Evolutionary conservation across 2,329 filamentous ascomycete species (phyloP).

Genomic region (Sphaerostilbella broomeana): DNA sequence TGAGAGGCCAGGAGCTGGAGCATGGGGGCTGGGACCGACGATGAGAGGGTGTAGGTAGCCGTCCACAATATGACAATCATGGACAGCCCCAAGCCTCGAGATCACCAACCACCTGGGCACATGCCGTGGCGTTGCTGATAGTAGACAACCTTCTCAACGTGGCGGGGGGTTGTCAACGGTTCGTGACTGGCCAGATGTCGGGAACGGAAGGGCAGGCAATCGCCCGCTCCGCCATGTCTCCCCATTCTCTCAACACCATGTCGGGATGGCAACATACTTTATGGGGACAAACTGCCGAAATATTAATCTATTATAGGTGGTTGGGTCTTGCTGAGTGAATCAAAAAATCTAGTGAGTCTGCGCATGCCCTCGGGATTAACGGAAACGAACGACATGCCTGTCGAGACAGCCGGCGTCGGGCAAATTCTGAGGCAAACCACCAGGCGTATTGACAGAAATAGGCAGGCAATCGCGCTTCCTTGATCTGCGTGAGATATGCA

Average conservation of each 20-base stretch:
- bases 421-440: no score
- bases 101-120: neutral
- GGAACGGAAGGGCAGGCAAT: slow-evolving; percentile 6
- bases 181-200: slow-evolving; percentile 3
- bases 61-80: slow-evolving; percentile 4
- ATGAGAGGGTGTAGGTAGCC: slow-evolving; percentile 9
- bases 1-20: no score
- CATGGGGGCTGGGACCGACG: slow-evolving; percentile 13
- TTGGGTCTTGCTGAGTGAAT: no score
- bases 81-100: neutral
- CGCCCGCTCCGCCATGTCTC: neutral
- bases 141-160: neutral
- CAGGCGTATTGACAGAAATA: no score
- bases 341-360: no score
- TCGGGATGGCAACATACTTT: neutral
- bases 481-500: no score
- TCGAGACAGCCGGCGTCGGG: no score
- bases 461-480: no score
- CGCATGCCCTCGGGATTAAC: no score
- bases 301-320: no score
- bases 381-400: no score
- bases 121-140: slow-evolving; percentile 2
- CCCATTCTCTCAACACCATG: neutral
- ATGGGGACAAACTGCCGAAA: no score
- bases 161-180: slow-evolving; percentile 1